These are phyloP conservation scores for Lactuca sativa DNA, from an alignment of 129 eudicot genomes.

Conservation along the genomic window DNA sequence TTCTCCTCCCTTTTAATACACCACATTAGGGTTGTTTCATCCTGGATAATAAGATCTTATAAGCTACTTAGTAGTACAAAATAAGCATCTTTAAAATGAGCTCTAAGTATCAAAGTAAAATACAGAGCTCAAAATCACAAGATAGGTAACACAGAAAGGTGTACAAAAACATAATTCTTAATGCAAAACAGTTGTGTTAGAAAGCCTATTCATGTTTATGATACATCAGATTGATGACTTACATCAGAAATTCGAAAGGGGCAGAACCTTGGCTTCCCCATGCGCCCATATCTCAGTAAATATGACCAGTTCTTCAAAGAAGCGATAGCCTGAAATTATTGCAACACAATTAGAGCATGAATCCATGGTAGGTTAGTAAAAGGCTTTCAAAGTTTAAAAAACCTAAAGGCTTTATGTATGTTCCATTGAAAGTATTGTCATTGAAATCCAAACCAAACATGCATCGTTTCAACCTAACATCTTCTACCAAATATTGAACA, in stretches of 20 bases:
- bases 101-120: no score
- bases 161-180: no score
- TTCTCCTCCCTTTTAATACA: slow-evolving; percentile 54
- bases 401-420: no score
- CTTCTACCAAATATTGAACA: no score
- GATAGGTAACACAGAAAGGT: no score
- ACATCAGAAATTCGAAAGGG: background rate
- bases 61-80: background rate
- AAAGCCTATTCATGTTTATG: background rate
- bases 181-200: no score
- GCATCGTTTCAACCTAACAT: no score
- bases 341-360: background rate
- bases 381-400: no score
- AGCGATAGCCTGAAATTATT: slow-evolving; percentile 2
- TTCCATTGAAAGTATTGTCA: no score
- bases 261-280: slow-evolving; percentile 54
- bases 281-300: slow-evolving; percentile 60
- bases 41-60: slow-evolving; percentile 40
- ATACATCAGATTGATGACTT: background rate
- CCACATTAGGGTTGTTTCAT: slow-evolving; percentile 60
- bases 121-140: background rate
- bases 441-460: no score
- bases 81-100: background rate
- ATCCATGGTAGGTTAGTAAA: background rate
- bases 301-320: slow-evolving; percentile 18